These are phyloP conservation scores for Neopestalotiopsis rosae DNA, from an alignment of 2,329 filamentous ascomycete species.

Conservation along the genomic window DNA sequence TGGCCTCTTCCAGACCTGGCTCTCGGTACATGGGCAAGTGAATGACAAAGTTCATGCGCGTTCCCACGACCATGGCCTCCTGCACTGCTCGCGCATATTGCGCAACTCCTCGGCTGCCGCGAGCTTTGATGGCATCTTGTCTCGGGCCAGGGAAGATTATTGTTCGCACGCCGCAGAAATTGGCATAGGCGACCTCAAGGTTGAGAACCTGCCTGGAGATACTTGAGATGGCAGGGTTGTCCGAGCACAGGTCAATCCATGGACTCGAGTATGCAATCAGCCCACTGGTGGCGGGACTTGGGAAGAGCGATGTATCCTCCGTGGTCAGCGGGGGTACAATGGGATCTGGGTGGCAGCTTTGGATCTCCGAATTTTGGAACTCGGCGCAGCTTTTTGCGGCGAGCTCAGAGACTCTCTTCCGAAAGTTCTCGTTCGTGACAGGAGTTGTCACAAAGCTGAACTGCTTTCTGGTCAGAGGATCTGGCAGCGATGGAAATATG, in stretches of 20 bases:
- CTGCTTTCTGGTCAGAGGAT: slow-evolving; percentile 45
- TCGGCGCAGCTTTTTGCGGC: slow-evolving; percentile 60
- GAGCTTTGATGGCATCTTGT: slow-evolving; percentile 60
- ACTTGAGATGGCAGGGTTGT: slow-evolving; percentile 81
- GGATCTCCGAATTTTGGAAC: slow-evolving; percentile 49
- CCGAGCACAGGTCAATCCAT: slow-evolving; percentile 90
- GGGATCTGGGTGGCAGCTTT: slow-evolving; percentile 57
- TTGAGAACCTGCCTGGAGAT: slow-evolving; percentile 90
- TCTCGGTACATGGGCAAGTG: slow-evolving; percentile 85
- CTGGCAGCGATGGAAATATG: background rate
- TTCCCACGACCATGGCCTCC: slow-evolving; percentile 76
- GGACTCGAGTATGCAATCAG: slow-evolving; percentile 82
- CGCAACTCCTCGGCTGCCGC: slow-evolving; percentile 57
- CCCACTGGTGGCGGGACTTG: slow-evolving; percentile 71
- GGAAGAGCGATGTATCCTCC: slow-evolving; percentile 77
- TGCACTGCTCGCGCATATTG: slow-evolving; percentile 86
- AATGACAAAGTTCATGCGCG: slow-evolving; percentile 80
- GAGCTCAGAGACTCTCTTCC: slow-evolving; percentile 68
- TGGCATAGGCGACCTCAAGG: slow-evolving; percentile 91
- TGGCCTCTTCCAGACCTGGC: slow-evolving; percentile 59
- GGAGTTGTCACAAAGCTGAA: slow-evolving; percentile 81
- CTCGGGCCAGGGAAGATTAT: slow-evolving; percentile 82
- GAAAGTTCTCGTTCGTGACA: slow-evolving; percentile 78
- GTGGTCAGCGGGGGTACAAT: slow-evolving; percentile 74
- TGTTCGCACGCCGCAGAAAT: slow-evolving; percentile 89